A percentile compares a stretch with the other conserved stretches of the same genome.
Conservation (phyloP, 345 rosid genomes). For the Linum tenue region DNA sequence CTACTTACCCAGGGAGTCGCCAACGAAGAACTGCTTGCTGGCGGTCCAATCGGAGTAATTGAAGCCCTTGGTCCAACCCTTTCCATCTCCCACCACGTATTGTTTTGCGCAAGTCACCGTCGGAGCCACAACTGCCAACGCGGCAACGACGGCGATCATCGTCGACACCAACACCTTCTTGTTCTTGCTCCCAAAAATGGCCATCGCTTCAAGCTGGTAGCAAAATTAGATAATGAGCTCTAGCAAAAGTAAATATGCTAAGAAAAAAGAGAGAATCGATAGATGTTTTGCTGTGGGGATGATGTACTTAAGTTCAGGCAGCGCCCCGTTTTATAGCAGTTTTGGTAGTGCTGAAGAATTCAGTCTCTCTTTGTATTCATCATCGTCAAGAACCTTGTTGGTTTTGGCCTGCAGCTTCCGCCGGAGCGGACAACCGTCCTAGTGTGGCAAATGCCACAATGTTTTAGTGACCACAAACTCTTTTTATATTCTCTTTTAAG, state of each 20-base stretch:
- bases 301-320: no score
- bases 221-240: neutral
- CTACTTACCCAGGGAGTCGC: conserved; percentile 26
- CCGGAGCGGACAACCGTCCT: no score
- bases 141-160: neutral
- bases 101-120: conserved; percentile 15
- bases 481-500: no score
- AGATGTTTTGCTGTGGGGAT: neutral
- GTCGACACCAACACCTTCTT: neutral
- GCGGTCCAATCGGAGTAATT: conserved; percentile 28
- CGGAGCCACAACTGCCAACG: conserved; percentile 16
- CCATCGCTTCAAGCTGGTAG: no score
- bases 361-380: no score
- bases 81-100: conserved; percentile 26
- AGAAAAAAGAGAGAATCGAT: neutral
- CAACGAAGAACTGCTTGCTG: conserved; percentile 19
- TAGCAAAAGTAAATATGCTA: neutral
- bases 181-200: neutral
- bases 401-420: no score
- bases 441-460: no score
- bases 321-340: no score
- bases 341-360: no score
- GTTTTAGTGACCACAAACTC: no score
- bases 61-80: conserved; percentile 24
- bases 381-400: no score